Base-by-base conservation (phyloP, 768 basidiomycete species). In the Tulasnella sp. region DNA sequence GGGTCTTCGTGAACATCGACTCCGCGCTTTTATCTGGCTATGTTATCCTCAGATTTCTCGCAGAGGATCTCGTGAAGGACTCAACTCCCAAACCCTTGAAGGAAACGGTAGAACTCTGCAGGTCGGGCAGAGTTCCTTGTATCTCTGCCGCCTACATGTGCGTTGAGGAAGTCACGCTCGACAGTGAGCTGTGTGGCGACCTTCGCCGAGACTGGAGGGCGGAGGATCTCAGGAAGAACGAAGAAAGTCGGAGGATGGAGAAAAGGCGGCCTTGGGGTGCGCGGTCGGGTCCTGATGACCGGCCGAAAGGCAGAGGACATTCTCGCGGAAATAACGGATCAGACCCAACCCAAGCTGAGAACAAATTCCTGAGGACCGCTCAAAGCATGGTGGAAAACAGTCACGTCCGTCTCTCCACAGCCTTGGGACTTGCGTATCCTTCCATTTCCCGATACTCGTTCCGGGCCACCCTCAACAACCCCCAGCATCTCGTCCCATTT, bases 401-500 rank as follows among this genome's bases (percentile, higher is more conserved):
- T 54, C 39, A 67, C 14, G 14, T 17, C 19, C 34, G 36, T 31
- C 67, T 76, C 9, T 68, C 64, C 3, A 11, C n/a, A 17, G 75
- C 34, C 22, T 17, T 76, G 67, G 15, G n/a, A 15, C 29, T 39
- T 12, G 14, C 40, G 25, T 39, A 25, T 38, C 67, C 67, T 22
- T 22, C 22, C 14, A 69, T 67, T 7, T 71, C 67, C 36, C 38
- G 67, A 54, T 76, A 69, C 67, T 39, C 67, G 9, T 76, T 76
- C 45, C 75, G 75, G 31, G 75, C 75, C 22, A 76, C 38, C 22
- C 52, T 70, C 25, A 29, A 70, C 34, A 76, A 76, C 25, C 75
- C 75, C 15, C 75, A 76, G 67, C 75, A 76, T 49, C 14, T 71
- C 9, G 42, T 76, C 12, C 75, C 75, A 14, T 76, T 76, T 40